Conservation (phyloP, 1,139 yeast species). For the Kodamaea derodonti region DNA sequence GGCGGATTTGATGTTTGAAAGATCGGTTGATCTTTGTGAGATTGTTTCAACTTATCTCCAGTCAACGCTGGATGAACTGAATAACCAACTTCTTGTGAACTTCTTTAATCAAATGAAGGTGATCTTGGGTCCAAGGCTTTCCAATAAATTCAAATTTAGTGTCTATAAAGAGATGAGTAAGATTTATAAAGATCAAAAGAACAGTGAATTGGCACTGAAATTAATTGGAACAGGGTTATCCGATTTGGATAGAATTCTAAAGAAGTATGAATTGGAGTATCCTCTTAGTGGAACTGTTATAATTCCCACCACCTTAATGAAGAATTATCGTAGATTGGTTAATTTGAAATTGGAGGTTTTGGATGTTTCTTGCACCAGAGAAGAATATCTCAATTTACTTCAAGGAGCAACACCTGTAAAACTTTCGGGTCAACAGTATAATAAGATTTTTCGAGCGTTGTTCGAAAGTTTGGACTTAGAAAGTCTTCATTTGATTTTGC, state of each 20-base stretch:
- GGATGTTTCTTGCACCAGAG: conserved; percentile 1
- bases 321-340: conserved; percentile 17
- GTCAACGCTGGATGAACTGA: conserved; percentile 14
- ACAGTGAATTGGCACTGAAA: conserved; percentile 18
- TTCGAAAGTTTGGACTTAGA: conserved; percentile 10
- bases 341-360: conserved; percentile 1
- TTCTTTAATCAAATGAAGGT: conserved; percentile 28
- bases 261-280: conserved; percentile 13
- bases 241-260: conserved; percentile 19
- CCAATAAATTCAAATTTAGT: conserved; percentile 23
- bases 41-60: conserved; percentile 24
- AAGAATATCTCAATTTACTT: not conserved
- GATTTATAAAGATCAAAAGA: conserved; percentile 23
- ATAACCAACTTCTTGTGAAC: conserved; percentile 23
- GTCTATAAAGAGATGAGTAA: conserved; percentile 28
- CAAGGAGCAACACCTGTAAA: conserved; percentile 6
- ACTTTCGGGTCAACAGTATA: conserved; percentile 20
- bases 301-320: conserved; percentile 20
- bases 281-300: conserved; percentile 12
- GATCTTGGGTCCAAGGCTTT: conserved; percentile 19
- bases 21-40: conserved; percentile 19
- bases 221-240: conserved; percentile 24
- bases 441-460: conserved; percentile 14
- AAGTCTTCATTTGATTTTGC: conserved; percentile 17
- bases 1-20: conserved; percentile 11